These are phyloP conservation scores for Scutellaria baicalensis DNA, from an alignment of 257 asterid species.

Conservation along the genomic window DNA sequence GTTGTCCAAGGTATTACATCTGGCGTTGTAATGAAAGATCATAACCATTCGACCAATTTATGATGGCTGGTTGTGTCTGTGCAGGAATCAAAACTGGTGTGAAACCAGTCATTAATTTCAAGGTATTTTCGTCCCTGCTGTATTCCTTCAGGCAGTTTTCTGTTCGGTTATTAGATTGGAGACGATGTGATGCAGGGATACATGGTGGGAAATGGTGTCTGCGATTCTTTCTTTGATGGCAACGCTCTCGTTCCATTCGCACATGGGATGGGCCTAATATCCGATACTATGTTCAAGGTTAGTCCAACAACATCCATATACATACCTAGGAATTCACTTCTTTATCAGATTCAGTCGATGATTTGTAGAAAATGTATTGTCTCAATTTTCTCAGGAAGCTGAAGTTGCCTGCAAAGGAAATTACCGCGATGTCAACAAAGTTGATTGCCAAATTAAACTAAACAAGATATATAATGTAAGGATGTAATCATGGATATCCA, in stretches of 20 bases:
- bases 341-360: background rate
- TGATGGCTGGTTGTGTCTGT: background rate
- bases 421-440: background rate
- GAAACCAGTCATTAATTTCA: slow-evolving; percentile 39
- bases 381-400: slow-evolving; percentile 29
- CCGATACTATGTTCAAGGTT: slow-evolving; percentile 32
- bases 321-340: background rate
- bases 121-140: slow-evolving; percentile 18
- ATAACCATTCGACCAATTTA: background rate
- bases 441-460: slow-evolving; percentile 8
- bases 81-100: slow-evolving; percentile 37
- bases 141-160: background rate
- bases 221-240: slow-evolving; percentile 41
- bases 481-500: background rate
- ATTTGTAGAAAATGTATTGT: background rate
- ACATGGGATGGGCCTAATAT: slow-evolving; percentile 49
- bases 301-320: background rate
- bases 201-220: slow-evolving; percentile 56
- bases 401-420: slow-evolving; percentile 28
- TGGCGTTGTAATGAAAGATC: background rate
- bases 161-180: background rate
- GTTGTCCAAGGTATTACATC: slow-evolving; percentile 31
- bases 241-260: slow-evolving; percentile 40
- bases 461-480: slow-evolving; percentile 16
- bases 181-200: slow-evolving; percentile 37